Base-by-base conservation (phyloP, 2,329 filamentous ascomycete species). In the Aspergillus ibericus region DNA sequence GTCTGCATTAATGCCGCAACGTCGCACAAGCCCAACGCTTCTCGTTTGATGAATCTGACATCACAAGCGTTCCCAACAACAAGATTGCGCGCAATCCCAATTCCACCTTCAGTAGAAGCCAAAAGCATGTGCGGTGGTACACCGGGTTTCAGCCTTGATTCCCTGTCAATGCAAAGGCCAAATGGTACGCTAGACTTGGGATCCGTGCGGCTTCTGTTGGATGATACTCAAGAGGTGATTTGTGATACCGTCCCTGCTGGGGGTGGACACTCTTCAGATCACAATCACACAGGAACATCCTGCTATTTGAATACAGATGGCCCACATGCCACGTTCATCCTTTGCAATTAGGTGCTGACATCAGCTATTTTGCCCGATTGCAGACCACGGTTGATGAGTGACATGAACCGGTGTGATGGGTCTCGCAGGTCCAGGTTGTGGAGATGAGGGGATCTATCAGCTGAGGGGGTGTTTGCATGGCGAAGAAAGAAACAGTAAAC, bases 311-410 rank as follows among this genome's bases (percentile, higher is more conserved):
- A 20, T 42, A 22, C 22, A 13, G 38, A 18, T 22, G 38, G 20
- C 22, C 42, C 15, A 47, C 42, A 47, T 25, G 25, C 44, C 27
- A 32, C 15, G 6, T 16, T 32, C 6, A 16, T 32, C 4, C 15
- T 34, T 32, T 29, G 15, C 18, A 34, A 44, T 44, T 53, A 44
- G 10, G 36, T 42, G 51, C 51, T 53, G 38, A 53, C 51, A 44
- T 34, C 38, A 38, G 36, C 22, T 32, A 32, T 22, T 42, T 20
- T 53, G n/a, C n/a, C 36, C 51, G n/a, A 7, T 22, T 7, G 18
- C 22, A 29, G 38, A 32, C 29, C 50, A 40, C 13, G 16, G 25
- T 42, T 36, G 9, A n/a, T 16, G n/a, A n/a, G 22, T 42, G 25
- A 29, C 25, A 32, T 48, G 44, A 48, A 48, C 44, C 44, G n/a